These are phyloP conservation scores for Globisporangium viniferum DNA, from an alignment of 352 stramenopile species.

Conservation along the genomic window DNA sequence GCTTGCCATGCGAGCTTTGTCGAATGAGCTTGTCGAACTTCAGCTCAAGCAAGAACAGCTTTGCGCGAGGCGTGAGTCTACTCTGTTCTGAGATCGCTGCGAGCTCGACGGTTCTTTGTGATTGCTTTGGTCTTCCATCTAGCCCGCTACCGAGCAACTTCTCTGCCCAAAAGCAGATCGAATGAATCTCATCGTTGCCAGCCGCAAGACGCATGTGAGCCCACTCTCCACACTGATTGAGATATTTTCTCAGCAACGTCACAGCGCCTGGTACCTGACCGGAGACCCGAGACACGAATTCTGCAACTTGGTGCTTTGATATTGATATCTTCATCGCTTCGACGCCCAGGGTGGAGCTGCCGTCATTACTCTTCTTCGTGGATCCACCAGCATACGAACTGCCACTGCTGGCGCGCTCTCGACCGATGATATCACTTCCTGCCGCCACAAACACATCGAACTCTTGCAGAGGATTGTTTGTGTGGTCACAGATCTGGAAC, in stretches of 20 bases:
- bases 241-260: constrained; percentile 19
- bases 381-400: not conserved
- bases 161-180: constrained; percentile 55
- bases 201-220: constrained; percentile 33
- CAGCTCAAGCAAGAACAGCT: constrained; percentile 61
- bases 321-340: constrained; percentile 12
- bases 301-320: constrained; percentile 14
- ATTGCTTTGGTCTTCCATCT: constrained; percentile 13
- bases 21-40: constrained; percentile 45
- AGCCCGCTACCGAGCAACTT: constrained; percentile 40
- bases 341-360: not conserved
- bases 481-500: constrained; percentile 29
- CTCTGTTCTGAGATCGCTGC: not conserved
- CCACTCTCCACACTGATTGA: constrained; percentile 69
- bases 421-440: constrained; percentile 3
- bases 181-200: constrained; percentile 34
- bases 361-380: not conserved
- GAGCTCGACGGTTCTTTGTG: constrained; percentile 11
- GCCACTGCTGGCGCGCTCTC: not conserved
- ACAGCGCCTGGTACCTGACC: not conserved
- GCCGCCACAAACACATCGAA: constrained; percentile 20
- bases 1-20: constrained; percentile 23
- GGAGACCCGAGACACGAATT: constrained; percentile 13
- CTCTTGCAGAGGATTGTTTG: constrained; percentile 12
- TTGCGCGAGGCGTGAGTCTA: constrained; percentile 33